Evolutionary conservation across 352 stramenopile genomes (phyloP), one percentile per base, ranked within the genome.

Genomic region (Phytophthora melonis): DNA sequence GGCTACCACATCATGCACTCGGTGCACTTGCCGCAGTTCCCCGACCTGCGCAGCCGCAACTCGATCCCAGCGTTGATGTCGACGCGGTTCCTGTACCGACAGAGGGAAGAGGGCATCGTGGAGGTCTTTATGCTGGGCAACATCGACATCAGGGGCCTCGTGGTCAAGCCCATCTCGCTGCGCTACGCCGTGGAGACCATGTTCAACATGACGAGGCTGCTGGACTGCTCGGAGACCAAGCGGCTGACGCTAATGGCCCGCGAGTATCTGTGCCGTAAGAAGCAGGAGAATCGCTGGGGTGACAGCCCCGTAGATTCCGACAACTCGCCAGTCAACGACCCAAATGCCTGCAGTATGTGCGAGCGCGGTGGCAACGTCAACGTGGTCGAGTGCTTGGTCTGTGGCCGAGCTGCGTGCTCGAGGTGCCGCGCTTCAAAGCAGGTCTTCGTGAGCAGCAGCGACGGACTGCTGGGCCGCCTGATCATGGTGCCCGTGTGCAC

Each of bases 1-100:
- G 80, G 80, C 5, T 84, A 84, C 63, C 80, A 84, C 49, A 70
- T 88, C 30, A 74, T 88, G 72, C 80, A 82, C 52, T 80, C 80
- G 8, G 74, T 87, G 4, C 66, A 74, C 23, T 30, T 84, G 36
- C 68, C 76, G 1, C 66, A 86, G 49, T 88, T 80, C 45, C 73
- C 73, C 2, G 76, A 88, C 39, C 67, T 88, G 4, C 57, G 61
- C 3, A 69, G 68, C 18, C 67, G 66, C 21, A 74, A 82, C 65
- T 78, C 70, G 11, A 72, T 74, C 25, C 66, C 60, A 9, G 70
- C 73, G 36, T 36, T 77, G 2, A 77, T 85, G 66, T 71, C 69
- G 21, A 57, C 82, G 68, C 45, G 67, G 30, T 80, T 72, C 58
- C 62, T 91, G 58, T 91, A 81, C 62, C 74, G 78, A 6, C 77